Evolutionary conservation across 2,329 filamentous ascomycete species (phyloP).

Genomic region (Tolypocladium ophioglossoides): DNA sequence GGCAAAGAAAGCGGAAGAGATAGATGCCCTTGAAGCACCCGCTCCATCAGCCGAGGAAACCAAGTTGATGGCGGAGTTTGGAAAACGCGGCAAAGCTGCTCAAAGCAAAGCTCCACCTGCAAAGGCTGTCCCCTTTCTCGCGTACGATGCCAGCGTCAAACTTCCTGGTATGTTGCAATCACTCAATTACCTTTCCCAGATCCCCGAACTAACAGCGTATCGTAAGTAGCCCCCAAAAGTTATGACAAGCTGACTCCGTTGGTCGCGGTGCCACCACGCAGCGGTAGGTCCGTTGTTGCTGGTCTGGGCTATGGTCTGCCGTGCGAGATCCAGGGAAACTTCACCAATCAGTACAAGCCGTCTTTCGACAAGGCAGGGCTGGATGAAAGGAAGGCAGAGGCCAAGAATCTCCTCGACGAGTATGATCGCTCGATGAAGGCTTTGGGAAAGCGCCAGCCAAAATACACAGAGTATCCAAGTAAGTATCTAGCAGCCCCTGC

Average conservation of each 20-base stretch:
- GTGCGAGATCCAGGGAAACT: slow-evolving; percentile 33
- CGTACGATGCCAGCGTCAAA: slow-evolving; percentile 27
- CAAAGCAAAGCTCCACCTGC: slow-evolving; percentile 27
- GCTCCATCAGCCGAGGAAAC: slow-evolving; percentile 22
- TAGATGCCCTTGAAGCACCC: slow-evolving; percentile 20
- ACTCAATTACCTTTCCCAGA: neutral
- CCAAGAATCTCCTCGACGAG: slow-evolving; percentile 26
- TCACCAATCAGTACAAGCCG: slow-evolving; percentile 29
- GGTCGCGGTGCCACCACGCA: slow-evolving; percentile 28
- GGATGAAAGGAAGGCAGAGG: slow-evolving; percentile 30
- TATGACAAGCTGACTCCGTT: slow-evolving; percentile 33
- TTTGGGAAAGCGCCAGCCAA: slow-evolving; percentile 31
- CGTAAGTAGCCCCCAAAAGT: slow-evolving; percentile 25
- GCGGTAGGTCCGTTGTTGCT: slow-evolving; percentile 26
- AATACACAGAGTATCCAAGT: slow-evolving; percentile 36
- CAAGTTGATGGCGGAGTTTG: slow-evolving; percentile 25
- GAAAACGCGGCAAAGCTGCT: slow-evolving; percentile 24
- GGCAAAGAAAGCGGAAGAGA: slow-evolving; percentile 22
- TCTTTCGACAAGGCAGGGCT: slow-evolving; percentile 26
- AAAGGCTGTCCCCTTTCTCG: slow-evolving; percentile 26
- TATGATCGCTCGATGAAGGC: slow-evolving; percentile 30
- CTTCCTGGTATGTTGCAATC: slow-evolving; percentile 18
- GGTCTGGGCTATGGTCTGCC: slow-evolving; percentile 28
- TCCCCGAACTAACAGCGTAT: neutral
- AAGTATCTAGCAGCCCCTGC: slow-evolving; percentile 8